Base-by-base conservation (phyloP, 2,329 filamentous ascomycete genomes). In the Triangularia setosa region DNA sequence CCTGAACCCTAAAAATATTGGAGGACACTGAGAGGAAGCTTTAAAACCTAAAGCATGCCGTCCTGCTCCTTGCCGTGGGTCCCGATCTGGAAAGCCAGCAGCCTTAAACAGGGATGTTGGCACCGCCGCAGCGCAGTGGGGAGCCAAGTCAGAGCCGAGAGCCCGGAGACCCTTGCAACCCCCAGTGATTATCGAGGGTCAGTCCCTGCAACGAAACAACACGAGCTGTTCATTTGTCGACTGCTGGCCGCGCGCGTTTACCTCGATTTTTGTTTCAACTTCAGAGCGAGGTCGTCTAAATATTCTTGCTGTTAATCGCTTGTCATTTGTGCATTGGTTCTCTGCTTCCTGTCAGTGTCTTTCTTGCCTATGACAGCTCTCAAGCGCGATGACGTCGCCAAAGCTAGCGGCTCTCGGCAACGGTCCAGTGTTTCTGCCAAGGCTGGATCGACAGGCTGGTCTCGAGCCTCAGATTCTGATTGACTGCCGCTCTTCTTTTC, bases 121-220 rank as follows among this genome's bases (percentile, higher is more conserved):
- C 64, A 66, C 64, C 64, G 66, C 66, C 66, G 66, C 66, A 66
- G 40, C 33, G 24, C 33, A 27, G 64, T 63, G 66, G 66, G 60
- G 40, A 23, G n/a, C 27, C 21, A 23, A 18, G 12, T 27, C 14
- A 23, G 25, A 55, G 25, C 52, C 52, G 52, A 55, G 52, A 55
- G 52, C 40, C n/a, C n/a, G 40, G 8, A 30, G 58, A 61, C 59
- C 66, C 64, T 40, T 63, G 64, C 66, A 59, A 30, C 48, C 52
- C 18, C 56, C 66, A 59, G 58, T 61, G 60, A 25, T 59, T 66
- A 55, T 52, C 7, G 14, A n/a, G 48, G 12, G 24, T 25, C 48
- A 14, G 48, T 25, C 11, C 11, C 27, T 55, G 23, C 24, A 27
- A 55, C 52, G 25, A 55, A 55, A 27, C 58, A 16, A 59, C 16